A percentile compares a stretch with the other conserved stretches of the same genome.
These are phyloP conservation scores for Chlorella vulgaris DNA, from an alignment of 139 green algal species.

Conservation along the genomic window DNA sequence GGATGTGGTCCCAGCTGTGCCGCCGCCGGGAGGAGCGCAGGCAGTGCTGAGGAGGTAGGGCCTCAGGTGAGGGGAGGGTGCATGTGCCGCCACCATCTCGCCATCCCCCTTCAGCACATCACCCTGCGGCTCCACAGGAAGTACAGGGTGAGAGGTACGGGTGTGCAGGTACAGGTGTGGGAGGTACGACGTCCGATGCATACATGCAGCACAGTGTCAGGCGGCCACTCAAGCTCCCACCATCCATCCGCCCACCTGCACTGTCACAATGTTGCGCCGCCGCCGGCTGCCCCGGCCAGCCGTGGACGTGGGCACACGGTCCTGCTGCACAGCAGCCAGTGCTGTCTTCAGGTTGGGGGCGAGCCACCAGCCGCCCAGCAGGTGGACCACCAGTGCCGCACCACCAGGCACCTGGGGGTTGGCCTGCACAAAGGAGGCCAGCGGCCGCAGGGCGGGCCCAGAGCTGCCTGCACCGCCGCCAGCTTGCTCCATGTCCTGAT, in stretches of 20 bases:
- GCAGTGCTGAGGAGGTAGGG: slow-evolving; percentile 1
- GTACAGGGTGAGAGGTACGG: too few relatives aligned
- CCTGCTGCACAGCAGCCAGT: slow-evolving; percentile 3
- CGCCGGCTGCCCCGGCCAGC: not conserved
- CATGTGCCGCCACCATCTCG: slow-evolving; percentile 50
- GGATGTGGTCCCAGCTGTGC: not conserved
- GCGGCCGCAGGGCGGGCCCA: not conserved
- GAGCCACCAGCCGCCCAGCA: slow-evolving; percentile 62
- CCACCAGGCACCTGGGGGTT: not conserved
- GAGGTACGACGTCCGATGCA: too few relatives aligned
- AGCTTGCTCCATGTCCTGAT: not conserved
- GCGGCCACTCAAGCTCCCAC: too few relatives aligned
- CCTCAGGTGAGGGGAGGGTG: not conserved
- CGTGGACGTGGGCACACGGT: not conserved
- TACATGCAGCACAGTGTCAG: too few relatives aligned
- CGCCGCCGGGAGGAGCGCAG: not conserved
- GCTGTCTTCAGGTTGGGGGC: slow-evolving; percentile 40
- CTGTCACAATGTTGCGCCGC: slow-evolving; percentile 3
- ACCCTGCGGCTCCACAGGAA: too few relatives aligned
- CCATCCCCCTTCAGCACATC: slow-evolving; percentile 77
- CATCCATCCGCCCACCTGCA: too few relatives aligned
- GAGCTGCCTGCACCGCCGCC: not conserved
- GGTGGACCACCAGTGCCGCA: slow-evolving; percentile 12
- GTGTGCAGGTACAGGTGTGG: too few relatives aligned
- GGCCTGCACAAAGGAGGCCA: slow-evolving; percentile 1